Base-by-base conservation (phyloP, 169 alveolate genomes). In the Plasmodium blacklocki region DNA sequence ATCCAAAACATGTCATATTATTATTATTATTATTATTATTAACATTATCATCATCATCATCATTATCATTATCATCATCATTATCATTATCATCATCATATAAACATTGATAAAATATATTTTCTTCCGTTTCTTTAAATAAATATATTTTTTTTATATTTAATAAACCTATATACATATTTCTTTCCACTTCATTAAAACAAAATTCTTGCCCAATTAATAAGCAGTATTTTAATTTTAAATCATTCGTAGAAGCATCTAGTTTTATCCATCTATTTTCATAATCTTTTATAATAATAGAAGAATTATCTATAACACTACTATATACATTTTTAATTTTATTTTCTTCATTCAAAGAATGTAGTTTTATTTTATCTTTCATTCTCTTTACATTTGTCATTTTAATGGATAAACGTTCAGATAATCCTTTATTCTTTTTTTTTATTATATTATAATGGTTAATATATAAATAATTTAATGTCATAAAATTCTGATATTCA, bases 151-250 rank as follows among this genome's bases (percentile, higher is more conserved):
- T 70, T 9, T 83, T 83, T 5, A 39, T 39, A 67, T 83, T 83
- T 62, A 83, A 21, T 43, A 70, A 32, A 9, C 91, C 91, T 32
- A 83, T 83, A 21, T 83, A 83, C 3, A 54, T 68, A 26, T 59
- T 49, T 1, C 15, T 15, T 19, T 64, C 71, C 7, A 83, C 85
- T 70, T 83, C 71, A 15, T 64, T 83, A 62, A 70, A 83, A 49
- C 85, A 71, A 47, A 83, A 83, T 56, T 83, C 91, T 23, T 83
- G 91, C 5, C 91, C 91, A 15, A 83, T 83, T 32, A 83, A n/a
- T 11, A 83, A 68, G 15, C 91, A 83, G 19, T 83, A 83, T 23
- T 29, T 83, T 56, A 83, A 73, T 23, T 83, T 83, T 70, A 83
- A 45, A 71, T 83, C 91, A 9, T 83, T 70, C 71, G 54, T 56